A percentile compares a stretch with the other conserved stretches of the same genome.
Conservation (phyloP, 2,329 filamentous ascomycete species). For the Penicillium sclerotigenum region DNA sequence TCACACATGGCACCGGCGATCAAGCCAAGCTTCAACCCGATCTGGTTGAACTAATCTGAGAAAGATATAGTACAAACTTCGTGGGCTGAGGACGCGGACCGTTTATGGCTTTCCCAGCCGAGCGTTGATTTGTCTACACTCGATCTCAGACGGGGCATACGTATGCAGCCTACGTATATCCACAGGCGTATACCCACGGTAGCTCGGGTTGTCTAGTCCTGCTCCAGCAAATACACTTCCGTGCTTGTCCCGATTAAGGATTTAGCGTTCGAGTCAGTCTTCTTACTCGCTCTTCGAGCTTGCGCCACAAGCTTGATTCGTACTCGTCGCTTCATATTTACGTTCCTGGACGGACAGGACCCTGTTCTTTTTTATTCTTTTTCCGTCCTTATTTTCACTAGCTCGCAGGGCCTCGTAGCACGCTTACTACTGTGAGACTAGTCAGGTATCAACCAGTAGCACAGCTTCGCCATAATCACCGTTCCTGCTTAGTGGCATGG, state of each 20-base stretch:
- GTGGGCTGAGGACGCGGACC: constrained; percentile 4
- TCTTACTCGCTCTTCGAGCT: constrained; percentile 15
- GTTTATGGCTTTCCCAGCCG: constrained; percentile 13
- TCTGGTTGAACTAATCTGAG: constrained; percentile 9
- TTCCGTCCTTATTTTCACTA: neutral
- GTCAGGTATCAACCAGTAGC: constrained; percentile 3
- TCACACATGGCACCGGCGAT: constrained; percentile 7
- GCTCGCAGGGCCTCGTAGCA: constrained; percentile 25
- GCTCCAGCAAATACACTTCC: constrained; percentile 12
- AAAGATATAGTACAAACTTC: constrained; percentile 3
- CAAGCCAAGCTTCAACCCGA: constrained; percentile 20
- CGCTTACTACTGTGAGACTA: constrained; percentile 11
- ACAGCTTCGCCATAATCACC: constrained; percentile 1
- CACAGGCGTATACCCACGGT: neutral
- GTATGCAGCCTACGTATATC: constrained; percentile 27
- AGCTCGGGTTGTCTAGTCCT: constrained; percentile 7
- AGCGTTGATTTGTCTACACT: constrained; percentile 16
- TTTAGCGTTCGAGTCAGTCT: constrained; percentile 2
- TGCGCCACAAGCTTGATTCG: constrained; percentile 21
- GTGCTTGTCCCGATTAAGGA: constrained; percentile 8
- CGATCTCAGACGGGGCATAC: constrained; percentile 18
- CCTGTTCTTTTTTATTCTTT: constrained; percentile 6
- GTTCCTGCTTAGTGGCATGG: constrained; percentile 11
- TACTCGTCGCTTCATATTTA: neutral
- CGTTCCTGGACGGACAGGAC: constrained; percentile 8